phyloP scores from a whole-genome alignment of 192 early-diverging fungal species.

The Cladochytrium replicatum region DNA sequence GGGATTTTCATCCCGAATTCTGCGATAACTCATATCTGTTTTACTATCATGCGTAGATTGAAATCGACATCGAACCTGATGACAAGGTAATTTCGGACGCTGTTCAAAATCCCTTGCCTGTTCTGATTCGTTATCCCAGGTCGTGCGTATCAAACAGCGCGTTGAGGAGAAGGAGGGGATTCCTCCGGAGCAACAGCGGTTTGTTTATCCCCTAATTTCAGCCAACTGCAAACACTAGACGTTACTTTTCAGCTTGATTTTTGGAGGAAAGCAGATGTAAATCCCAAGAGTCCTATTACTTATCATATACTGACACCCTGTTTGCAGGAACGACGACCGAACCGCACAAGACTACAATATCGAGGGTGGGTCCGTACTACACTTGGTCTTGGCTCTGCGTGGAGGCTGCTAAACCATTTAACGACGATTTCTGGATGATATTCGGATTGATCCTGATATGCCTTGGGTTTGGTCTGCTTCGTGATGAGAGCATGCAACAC shows the following conservation, averaged over 20 bases:
- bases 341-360: slow-evolving; percentile 58
- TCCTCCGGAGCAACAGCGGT: slow-evolving; percentile 88
- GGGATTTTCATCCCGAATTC: not conserved
- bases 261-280: slow-evolving; percentile 89
- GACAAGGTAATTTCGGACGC: slow-evolving; percentile 40
- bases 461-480: too few relatives aligned
- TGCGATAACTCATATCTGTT: not conserved
- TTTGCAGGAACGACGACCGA: slow-evolving; percentile 66
- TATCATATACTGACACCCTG: not conserved
- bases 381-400: slow-evolving; percentile 90
- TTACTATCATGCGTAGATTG: slow-evolving; percentile 53
- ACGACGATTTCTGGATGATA: too few relatives aligned
- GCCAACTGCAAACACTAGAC: not conserved
- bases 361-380: slow-evolving; percentile 71
- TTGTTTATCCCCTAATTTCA: not conserved
- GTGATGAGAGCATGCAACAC: too few relatives aligned
- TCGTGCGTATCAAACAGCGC: slow-evolving; percentile 79
- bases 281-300: slow-evolving; percentile 4
- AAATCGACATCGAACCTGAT: slow-evolving; percentile 75
- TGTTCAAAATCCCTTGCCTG: not conserved
- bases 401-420: slow-evolving; percentile 46
- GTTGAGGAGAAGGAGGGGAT: slow-evolving; percentile 97
- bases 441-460: too few relatives aligned
- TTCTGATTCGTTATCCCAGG: slow-evolving; percentile 22
- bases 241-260: slow-evolving; percentile 57